Evolutionary conservation across 2,329 filamentous ascomycete genomes (phyloP), one percentile per base, ranked within the genome.

Genomic region (Aspergillus fijiensis): DNA sequence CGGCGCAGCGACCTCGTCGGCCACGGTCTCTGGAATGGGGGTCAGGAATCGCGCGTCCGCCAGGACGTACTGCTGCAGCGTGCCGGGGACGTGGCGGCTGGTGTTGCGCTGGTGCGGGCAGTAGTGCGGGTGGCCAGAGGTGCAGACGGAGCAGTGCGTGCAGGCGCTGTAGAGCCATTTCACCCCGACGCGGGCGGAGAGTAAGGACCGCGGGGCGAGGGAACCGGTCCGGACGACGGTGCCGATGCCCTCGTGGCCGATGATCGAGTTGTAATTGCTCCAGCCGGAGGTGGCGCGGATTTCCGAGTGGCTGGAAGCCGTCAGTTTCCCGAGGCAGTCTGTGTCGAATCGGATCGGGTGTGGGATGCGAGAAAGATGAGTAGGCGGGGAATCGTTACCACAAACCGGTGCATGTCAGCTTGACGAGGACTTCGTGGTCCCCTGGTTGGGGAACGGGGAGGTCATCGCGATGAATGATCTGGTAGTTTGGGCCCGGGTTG

Each of bases 61-160:
- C 16, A 88, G 70, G 19, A 83, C 83, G 68, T 89, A 90, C 75
- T 89, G 86, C 70, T 90, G 88, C 71, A 90, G 90, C n/a, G 87
- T 90, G 42, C 88, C 88, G 0, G 87, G 87, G 0, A 83, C 85
- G 71, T 85, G 88, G 75, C 33, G 33, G 33, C 33, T 16, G 33
- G 33, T 35, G 33, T 35, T 35, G 33, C 33, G 33, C 51, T 70
- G 68, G 2, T 63, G 61, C 9, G 68, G 52, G 19, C 68, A 70
- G 33, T 68, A 45, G 3, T 70, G 61, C 5, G 51, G 52, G 25
- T 60, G 63, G 1, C 68, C 67, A 2, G 61, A 54, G 27, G 62
- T 61, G 39, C 68, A 70, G 12, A 67, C 48, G 1, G 64, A 68
- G 57, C 68, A 70, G 58, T 63, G 10, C 10, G 42, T 59, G 35